Base-by-base conservation (phyloP, 352 stramenopile species). In the Elongisporangium prolatum region DNA sequence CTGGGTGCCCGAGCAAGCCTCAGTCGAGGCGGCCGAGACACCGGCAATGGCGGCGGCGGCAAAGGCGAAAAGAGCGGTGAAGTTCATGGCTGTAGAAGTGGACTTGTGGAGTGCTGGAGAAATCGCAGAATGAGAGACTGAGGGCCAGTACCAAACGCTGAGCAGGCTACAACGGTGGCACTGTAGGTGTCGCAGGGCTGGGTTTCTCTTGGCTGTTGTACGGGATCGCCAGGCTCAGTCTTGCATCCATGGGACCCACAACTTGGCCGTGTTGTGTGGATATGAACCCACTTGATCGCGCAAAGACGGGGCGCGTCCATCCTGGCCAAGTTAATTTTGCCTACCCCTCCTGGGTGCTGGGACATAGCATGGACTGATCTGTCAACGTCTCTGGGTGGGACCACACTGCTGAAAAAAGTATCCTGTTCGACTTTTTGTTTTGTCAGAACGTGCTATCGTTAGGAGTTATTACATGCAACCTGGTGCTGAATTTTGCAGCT, bases 81-180 rank as follows among this genome's bases (percentile, higher is more conserved):
- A 59, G 44, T 68, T 61, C 60, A 68, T 65, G 60, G 34, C 54
- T 10, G 47, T n/a, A n/a, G 24, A 24, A 40, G n/a, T n/a, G 0
- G 48, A 22, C 48, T 22, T 74, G 67, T 24, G 25, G 11, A 47
- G 57, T 22, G 21, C 48, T 52, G 17, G 20, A 50, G 21, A 54
- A 64, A 60, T 64, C 56, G 52, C 52, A 52, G 40, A 64, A 59
- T 64, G 59, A 68, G 11, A 38, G 28, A 38, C 28, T 38, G 28
- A 10, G 28, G 28, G 28, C 28, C 24, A 11, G 28, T 10, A 11
- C 28, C 28, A 38, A 38, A 13, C 28, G 28, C 28, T 2, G 47
- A 22, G 20, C 22, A 28, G 48, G 49, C 57, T 25, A 44, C 16
- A 53, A 22, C 10, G 20, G 20, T 10, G 20, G 14, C 50, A 25